Evolutionary conservation across 768 basidiomycete species (phyloP).

Genomic region (Galerina marginata): DNA sequence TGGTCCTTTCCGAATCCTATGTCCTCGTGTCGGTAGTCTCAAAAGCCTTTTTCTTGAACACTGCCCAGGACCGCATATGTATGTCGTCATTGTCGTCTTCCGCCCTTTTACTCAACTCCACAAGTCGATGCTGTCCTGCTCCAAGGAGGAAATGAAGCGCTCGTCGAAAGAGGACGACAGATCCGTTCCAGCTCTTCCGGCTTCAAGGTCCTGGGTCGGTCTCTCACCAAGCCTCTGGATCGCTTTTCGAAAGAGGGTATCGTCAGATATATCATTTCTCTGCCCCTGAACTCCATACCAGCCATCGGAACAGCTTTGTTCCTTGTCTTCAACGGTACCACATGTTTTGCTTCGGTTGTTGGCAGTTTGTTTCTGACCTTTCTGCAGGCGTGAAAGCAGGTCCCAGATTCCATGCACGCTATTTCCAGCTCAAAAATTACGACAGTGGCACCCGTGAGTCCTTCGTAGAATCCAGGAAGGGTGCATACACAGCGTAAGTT

Average conservation of each 20-base stretch:
- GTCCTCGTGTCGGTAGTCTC: slow-evolving; percentile 40
- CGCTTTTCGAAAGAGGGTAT: slow-evolving; percentile 50
- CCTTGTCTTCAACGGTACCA: slow-evolving; percentile 55
- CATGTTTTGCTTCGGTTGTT: background rate
- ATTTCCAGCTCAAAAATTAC: slow-evolving; percentile 71
- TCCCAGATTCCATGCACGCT: slow-evolving; percentile 64
- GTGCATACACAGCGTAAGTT: slow-evolving; percentile 69
- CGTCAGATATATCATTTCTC: slow-evolving; percentile 62
- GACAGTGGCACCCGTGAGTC: slow-evolving; percentile 45
- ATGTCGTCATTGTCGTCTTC: slow-evolving; percentile 17
- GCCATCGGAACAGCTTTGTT: slow-evolving; percentile 69
- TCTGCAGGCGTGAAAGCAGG: slow-evolving; percentile 49
- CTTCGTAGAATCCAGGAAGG: slow-evolving; percentile 53
- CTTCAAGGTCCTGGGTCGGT: slow-evolving; percentile 51
- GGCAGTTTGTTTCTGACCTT: background rate
- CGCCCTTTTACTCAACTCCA: background rate
- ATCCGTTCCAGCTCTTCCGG: slow-evolving; percentile 37
- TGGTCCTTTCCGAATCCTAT: slow-evolving; percentile 51
- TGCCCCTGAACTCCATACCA: slow-evolving; percentile 74
- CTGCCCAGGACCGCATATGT: slow-evolving; percentile 46
- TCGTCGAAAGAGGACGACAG: slow-evolving; percentile 38
- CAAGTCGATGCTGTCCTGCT: slow-evolving; percentile 43
- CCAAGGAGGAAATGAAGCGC: slow-evolving; percentile 37
- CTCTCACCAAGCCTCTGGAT: slow-evolving; percentile 53
- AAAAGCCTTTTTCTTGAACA: slow-evolving; percentile 39